phyloP scores from a whole-genome alignment of 75 land plant genomes.

The Pinus albicaulis region DNA sequence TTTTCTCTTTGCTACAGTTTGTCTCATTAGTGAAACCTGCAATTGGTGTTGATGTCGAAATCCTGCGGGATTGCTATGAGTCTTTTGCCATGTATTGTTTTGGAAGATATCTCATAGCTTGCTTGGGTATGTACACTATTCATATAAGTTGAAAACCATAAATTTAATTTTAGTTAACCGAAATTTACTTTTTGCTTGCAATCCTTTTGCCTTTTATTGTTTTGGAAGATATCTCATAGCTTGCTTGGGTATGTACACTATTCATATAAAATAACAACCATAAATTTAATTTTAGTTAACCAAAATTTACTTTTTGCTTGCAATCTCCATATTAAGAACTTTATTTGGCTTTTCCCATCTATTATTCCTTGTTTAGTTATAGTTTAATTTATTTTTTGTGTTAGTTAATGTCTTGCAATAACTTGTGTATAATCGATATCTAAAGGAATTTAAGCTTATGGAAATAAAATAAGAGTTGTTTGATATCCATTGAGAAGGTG shows the following conservation, averaged over 20 bases:
- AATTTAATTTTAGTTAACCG: neutral
- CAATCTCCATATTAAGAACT: neutral
- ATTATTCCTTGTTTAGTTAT: neutral
- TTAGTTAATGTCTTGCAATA: neutral
- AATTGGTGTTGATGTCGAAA: constrained; percentile 62
- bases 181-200: too few species aligned
- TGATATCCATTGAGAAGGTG: neutral
- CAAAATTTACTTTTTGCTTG: too few species aligned
- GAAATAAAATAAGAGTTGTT: neutral
- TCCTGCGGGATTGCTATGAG: constrained; percentile 94
- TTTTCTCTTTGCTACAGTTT: constrained; percentile 40
- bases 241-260: constrained; percentile 69
- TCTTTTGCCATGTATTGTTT: constrained; percentile 97
- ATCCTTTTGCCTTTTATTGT: too few species aligned
- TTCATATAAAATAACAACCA: neutral
- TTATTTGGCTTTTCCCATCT: neutral
- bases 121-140: constrained; percentile 62
- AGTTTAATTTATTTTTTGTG: neutral
- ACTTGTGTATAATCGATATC: neutral
- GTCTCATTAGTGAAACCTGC: constrained; percentile 69
- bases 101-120: constrained; percentile 91
- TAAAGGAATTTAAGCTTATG: neutral
- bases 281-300: neutral
- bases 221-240: constrained; percentile 85
- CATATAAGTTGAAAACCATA: neutral